Percentiles rank a stretch among this genome's conserved stretches.
Conservation (phyloP, 2,329 filamentous ascomycete species). For the Teratosphaeria nubilosa region DNA sequence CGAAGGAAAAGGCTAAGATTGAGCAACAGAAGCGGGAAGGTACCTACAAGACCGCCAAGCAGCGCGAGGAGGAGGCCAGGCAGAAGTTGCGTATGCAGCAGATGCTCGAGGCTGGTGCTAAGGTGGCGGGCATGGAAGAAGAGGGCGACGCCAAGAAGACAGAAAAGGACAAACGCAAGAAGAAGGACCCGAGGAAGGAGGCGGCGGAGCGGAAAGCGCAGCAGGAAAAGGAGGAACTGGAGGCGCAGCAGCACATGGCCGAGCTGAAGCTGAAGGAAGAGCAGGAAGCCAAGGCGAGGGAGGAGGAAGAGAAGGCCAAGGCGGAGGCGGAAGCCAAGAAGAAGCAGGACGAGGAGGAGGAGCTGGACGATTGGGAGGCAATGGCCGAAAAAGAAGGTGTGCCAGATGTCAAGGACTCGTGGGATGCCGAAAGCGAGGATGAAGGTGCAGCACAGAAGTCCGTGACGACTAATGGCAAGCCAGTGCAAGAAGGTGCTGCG, state of each 20-base stretch:
- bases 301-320: slow-evolving; percentile 63
- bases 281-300: slow-evolving; percentile 69
- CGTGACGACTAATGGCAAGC: slow-evolving; percentile 26
- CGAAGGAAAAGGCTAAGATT: slow-evolving; percentile 75
- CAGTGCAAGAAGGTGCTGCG: slow-evolving; percentile 17
- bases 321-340: slow-evolving; percentile 59
- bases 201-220: slow-evolving; percentile 42
- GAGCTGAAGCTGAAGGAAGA: slow-evolving; percentile 44
- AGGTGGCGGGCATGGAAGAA: slow-evolving; percentile 42
- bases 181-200: slow-evolving; percentile 58
- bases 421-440: slow-evolving; percentile 47
- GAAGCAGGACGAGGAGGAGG: slow-evolving; percentile 54
- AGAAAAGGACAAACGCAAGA: slow-evolving; percentile 63
- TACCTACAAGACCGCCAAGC: slow-evolving; percentile 76
- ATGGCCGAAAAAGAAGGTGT: slow-evolving; percentile 65
- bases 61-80: slow-evolving; percentile 70
- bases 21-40: slow-evolving; percentile 82
- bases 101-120: slow-evolving; percentile 68
- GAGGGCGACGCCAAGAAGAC: slow-evolving; percentile 69
- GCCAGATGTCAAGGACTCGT: slow-evolving; percentile 81
- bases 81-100: slow-evolving; percentile 74
- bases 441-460: slow-evolving; percentile 63
- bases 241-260: slow-evolving; percentile 45
- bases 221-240: slow-evolving; percentile 38
- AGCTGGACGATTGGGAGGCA: slow-evolving; percentile 74